These are phyloP conservation scores for Lachnellula subtilissima DNA, from an alignment of 2,329 filamentous ascomycete species.

Conservation along the genomic window DNA sequence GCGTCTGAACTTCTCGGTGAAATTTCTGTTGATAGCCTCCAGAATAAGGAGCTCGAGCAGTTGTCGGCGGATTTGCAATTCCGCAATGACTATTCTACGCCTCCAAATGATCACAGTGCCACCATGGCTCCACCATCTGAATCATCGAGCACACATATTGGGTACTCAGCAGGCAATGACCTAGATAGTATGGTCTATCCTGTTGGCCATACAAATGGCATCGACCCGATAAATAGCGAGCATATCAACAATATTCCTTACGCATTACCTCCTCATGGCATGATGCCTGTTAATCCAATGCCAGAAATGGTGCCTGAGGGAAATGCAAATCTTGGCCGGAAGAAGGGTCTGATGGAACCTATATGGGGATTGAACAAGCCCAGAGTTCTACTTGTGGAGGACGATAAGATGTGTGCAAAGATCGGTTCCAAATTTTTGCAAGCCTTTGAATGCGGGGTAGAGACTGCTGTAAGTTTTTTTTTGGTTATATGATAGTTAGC, in stretches of 20 bases:
- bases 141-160: slow-evolving; percentile 40
- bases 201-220: slow-evolving; percentile 83
- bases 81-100: slow-evolving; percentile 29
- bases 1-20: slow-evolving; percentile 62
- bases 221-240: slow-evolving; percentile 90
- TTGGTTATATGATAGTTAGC: neutral
- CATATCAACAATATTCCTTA: slow-evolving; percentile 95
- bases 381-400: slow-evolving; percentile 85
- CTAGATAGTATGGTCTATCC: slow-evolving; percentile 79
- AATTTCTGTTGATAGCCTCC: slow-evolving; percentile 59
- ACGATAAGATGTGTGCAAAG: slow-evolving; percentile 61
- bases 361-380: slow-evolving; percentile 62
- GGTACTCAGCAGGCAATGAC: slow-evolving; percentile 44
- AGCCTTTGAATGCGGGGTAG: slow-evolving; percentile 62
- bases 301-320: slow-evolving; percentile 38
- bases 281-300: slow-evolving; percentile 42
- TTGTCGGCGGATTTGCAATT: slow-evolving; percentile 43
- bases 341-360: slow-evolving; percentile 37
- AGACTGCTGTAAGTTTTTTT: slow-evolving; percentile 56
- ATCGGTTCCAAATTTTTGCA: slow-evolving; percentile 65
- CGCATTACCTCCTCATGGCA: slow-evolving; percentile 62
- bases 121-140: slow-evolving; percentile 39
- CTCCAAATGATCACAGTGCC: slow-evolving; percentile 27
- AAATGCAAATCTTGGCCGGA: slow-evolving; percentile 34
- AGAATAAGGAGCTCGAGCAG: slow-evolving; percentile 61